Base-by-base conservation (phyloP, 2,329 filamentous ascomycete genomes). In the Ophiosphaerella korrae region DNA sequence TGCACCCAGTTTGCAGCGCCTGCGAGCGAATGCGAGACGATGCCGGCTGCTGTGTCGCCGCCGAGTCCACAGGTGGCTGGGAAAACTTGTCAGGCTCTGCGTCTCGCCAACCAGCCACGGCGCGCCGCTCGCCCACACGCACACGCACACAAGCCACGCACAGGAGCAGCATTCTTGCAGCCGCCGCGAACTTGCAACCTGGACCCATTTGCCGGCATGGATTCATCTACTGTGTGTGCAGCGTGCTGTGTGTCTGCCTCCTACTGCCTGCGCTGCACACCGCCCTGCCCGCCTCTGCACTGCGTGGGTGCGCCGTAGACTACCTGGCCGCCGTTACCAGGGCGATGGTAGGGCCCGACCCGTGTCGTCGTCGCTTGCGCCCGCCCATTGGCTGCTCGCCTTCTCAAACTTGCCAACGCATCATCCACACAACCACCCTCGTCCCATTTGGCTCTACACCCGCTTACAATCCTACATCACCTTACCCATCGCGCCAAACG, bases 381-480 rank as follows among this genome's bases (percentile, higher is more conserved):
- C 2, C n/a, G 5, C 11, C 36, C 16, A 63, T 64, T 64, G 56
- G 62, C 54, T 39, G n/a, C 23, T 23, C 12, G 14, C 21, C 3
- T 41, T 40, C 14, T 21, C 11, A 42, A 36, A 50, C 60, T 63
- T 67, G 66, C 60, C 66, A 69, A 50, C 66, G 63, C 66, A 69
- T 68, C 60, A 42, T 52, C 57, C 52, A 61, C 42, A 48, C 52
- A 54, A 51, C 42, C 57, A 42, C 47, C 45, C 38, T 26, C 21
- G 35, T 32, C 34, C 38, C 52, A 16, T 36, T 9, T 32, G 35
- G 26, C 33, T 21, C 24, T 40, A 41, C 39, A 29, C 5, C 9
- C 21, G 14, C 14, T 32, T 33, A 9, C 11, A 33, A 35, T 33
- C 36, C 43, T 14, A 46, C 39, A 39, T 37, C 43, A 18, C 42